phyloP scores from a whole-genome alignment of 371 early-diverging fungal species.

The Mortierella sp. region DNA sequence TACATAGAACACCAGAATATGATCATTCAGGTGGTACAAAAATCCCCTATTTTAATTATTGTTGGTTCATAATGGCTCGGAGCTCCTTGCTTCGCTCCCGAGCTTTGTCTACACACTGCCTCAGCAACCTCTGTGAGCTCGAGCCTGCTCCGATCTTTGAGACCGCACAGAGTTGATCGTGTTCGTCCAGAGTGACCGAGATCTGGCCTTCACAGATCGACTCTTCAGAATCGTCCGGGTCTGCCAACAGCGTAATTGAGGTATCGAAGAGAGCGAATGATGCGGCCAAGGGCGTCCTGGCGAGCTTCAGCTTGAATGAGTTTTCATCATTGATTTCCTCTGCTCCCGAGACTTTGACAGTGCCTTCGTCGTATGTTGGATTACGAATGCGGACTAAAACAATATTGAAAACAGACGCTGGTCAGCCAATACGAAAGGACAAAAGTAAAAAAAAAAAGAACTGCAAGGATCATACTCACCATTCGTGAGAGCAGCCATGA shows the following conservation, averaged over 20 bases:
- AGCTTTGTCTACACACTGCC: slow-evolving; percentile 59
- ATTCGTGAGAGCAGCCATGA: slow-evolving; percentile 77
- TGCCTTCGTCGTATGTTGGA: slow-evolving; percentile 68
- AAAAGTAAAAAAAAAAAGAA: not conserved
- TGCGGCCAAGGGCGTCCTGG: slow-evolving; percentile 67
- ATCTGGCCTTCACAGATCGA: slow-evolving; percentile 65
- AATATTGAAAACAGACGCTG: no score
- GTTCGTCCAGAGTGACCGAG: slow-evolving; percentile 72
- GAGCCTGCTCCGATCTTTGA: slow-evolving; percentile 68
- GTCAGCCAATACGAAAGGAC: no score
- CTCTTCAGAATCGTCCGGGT: slow-evolving; percentile 84
- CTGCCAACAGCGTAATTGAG: slow-evolving; percentile 68
- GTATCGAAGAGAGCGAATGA: slow-evolving; percentile 78
- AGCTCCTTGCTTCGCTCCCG: slow-evolving; percentile 59
- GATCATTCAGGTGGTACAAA: no score
- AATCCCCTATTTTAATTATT: not conserved
- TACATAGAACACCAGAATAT: no score
- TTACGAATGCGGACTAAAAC: slow-evolving; percentile 73
- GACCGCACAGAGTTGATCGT: slow-evolving; percentile 60
- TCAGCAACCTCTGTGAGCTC: slow-evolving; percentile 54
- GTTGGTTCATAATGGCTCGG: slow-evolving; percentile 28
- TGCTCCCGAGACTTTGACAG: slow-evolving; percentile 66
- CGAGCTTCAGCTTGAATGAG: slow-evolving; percentile 60
- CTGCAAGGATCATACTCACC: slow-evolving; percentile 57
- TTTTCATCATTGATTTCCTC: slow-evolving; percentile 36